phyloP scores from a whole-genome alignment of 768 basidiomycete species.

The Cyclocybe cylindracea region DNA sequence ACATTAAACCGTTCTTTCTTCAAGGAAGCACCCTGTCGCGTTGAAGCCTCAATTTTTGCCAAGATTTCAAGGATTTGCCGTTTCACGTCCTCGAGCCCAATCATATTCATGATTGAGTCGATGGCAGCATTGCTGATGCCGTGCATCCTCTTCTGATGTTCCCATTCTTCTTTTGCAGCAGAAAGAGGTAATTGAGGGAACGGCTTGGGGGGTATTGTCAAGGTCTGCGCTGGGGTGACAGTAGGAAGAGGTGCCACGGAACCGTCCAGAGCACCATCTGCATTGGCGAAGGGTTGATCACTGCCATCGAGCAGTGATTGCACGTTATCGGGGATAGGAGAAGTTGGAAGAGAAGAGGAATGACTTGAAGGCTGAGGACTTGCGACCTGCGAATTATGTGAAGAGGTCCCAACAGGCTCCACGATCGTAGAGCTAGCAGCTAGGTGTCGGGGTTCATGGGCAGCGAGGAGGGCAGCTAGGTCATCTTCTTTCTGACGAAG shows the following conservation, averaged over 20 bases:
- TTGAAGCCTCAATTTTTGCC: slow-evolving; percentile 53
- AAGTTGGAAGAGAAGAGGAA: too few species aligned
- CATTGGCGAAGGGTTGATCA: too few species aligned
- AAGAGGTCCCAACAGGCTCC: too few species aligned
- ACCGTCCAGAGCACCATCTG: too few species aligned
- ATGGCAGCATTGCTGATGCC: slow-evolving; percentile 55
- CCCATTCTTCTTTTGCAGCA: slow-evolving; percentile 50
- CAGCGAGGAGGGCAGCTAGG: slow-evolving; percentile 21
- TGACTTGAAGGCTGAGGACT: too few species aligned
- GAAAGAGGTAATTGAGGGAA: slow-evolving; percentile 24
- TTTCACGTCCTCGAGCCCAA: slow-evolving; percentile 69
- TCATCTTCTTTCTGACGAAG: slow-evolving; percentile 49
- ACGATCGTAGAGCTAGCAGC: too few species aligned
- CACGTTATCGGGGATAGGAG: too few species aligned
- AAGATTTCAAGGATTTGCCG: slow-evolving; percentile 57
- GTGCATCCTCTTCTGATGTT: slow-evolving; percentile 54
- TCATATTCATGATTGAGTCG: slow-evolving; percentile 70
- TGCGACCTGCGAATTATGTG: too few species aligned
- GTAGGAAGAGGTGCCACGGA: too few species aligned
- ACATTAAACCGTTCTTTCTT: slow-evolving; percentile 62
- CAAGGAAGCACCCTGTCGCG: slow-evolving; percentile 54
- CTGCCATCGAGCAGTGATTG: too few species aligned
- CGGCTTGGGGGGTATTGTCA: slow-evolving; percentile 3
- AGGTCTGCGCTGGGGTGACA: neutral
- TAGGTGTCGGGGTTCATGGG: too few species aligned